Evolutionary conservation across 2,329 filamentous ascomycete species (phyloP).

Genomic region (Fusarium gaditjirri): DNA sequence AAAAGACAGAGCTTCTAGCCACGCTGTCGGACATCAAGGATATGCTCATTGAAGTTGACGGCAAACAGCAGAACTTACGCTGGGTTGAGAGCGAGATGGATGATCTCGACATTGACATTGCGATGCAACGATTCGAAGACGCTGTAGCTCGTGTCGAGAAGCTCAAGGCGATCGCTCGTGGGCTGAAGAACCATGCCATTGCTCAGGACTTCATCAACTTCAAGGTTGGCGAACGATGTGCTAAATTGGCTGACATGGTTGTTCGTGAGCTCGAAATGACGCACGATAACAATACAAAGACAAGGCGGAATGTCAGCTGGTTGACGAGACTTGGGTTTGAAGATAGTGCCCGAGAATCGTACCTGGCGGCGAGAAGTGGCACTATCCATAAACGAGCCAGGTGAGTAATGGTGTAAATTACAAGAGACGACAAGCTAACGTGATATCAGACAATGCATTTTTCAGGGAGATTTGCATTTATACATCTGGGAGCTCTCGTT

Average conservation of each 20-base stretch:
- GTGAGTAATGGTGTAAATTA: slow-evolving; percentile 54
- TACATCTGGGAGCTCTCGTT: slow-evolving; percentile 97
- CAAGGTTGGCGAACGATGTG: slow-evolving; percentile 88
- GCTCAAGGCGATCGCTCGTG: slow-evolving; percentile 79
- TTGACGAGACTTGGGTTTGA: slow-evolving; percentile 89
- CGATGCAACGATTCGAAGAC: slow-evolving; percentile 86
- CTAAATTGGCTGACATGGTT: slow-evolving; percentile 79
- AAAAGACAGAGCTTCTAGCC: slow-evolving; percentile 83
- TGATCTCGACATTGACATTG: slow-evolving; percentile 94
- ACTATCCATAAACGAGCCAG: slow-evolving; percentile 85
- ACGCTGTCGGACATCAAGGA: slow-evolving; percentile 82
- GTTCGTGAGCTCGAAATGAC: slow-evolving; percentile 81
- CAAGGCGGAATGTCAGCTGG: slow-evolving; percentile 85
- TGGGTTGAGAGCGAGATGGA: slow-evolving; percentile 97
- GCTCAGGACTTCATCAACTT: slow-evolving; percentile 93
- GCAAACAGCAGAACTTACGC: slow-evolving; percentile 93
- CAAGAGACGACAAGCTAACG: slow-evolving; percentile 13
- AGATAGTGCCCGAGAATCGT: slow-evolving; percentile 87
- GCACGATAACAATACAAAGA: slow-evolving; percentile 80
- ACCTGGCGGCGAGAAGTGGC: slow-evolving; percentile 80
- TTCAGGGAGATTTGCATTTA: slow-evolving; percentile 89
- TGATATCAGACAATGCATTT: slow-evolving; percentile 82
- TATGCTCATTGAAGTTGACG: slow-evolving; percentile 94
- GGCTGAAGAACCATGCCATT: slow-evolving; percentile 84
- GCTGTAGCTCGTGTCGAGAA: slow-evolving; percentile 88